Percentiles rank a stretch among this genome's conserved stretches.
Conservation (phyloP, 2,329 filamentous ascomycete species). For the Ophiostoma ulmi region DNA sequence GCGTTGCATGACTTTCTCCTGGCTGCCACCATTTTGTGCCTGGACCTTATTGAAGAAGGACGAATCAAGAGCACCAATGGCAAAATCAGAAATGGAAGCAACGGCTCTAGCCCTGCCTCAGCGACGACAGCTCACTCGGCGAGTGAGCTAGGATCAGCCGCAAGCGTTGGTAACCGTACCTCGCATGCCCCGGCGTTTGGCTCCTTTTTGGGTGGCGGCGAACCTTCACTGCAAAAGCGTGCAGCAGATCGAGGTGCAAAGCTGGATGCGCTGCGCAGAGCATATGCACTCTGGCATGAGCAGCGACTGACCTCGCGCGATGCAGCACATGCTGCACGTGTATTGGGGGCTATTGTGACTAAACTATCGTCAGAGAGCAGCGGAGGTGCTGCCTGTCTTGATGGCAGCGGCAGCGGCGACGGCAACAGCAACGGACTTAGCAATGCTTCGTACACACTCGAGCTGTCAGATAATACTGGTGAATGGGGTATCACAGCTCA, state of each 20-base stretch:
- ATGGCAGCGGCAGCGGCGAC: background rate
- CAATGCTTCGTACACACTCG: background rate
- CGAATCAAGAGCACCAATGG: background rate
- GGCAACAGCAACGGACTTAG: background rate
- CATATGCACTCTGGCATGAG: slow-evolving; percentile 42
- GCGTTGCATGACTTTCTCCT: slow-evolving; percentile 58
- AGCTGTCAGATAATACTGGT: background rate
- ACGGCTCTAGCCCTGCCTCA: background rate
- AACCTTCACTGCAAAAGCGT: slow-evolving; percentile 19
- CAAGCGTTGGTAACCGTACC: background rate
- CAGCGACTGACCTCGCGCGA: slow-evolving; percentile 39
- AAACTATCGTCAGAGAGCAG: slow-evolving; percentile 33
- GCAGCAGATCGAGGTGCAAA: slow-evolving; percentile 32
- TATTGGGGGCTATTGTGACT: slow-evolving; percentile 43
- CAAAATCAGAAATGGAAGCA: background rate
- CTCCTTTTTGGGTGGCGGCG: slow-evolving; percentile 9
- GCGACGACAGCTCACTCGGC: background rate
- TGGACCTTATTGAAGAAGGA: slow-evolving; percentile 41
- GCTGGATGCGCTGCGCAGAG: slow-evolving; percentile 39
- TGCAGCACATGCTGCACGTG: slow-evolving; percentile 43
- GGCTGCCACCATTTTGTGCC: slow-evolving; percentile 55
- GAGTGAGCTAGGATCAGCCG: background rate
- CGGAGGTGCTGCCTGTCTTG: background rate
- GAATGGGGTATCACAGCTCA: slow-evolving; percentile 17
- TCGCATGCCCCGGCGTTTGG: background rate